These are phyloP conservation scores for Penicillium sp. DNA, from an alignment of 2,329 filamentous ascomycete genomes.

Conservation along the genomic window DNA sequence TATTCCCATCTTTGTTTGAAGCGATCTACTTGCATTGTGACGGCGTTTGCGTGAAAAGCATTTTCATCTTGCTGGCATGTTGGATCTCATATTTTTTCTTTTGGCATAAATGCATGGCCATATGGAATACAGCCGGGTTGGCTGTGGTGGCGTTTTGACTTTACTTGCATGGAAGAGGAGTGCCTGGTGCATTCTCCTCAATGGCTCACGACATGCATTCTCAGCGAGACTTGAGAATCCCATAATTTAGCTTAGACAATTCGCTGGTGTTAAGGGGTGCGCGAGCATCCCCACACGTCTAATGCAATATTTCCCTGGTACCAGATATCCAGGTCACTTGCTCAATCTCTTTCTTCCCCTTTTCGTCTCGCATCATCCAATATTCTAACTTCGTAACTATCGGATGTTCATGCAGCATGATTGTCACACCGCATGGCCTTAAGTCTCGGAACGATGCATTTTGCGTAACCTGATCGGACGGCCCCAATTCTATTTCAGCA, in stretches of 20 bases:
- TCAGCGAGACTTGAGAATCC: slow-evolving; percentile 10
- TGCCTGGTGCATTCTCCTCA: slow-evolving; percentile 26
- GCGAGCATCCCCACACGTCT: not conserved
- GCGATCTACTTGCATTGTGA: slow-evolving; percentile 28
- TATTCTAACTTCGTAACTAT: not conserved
- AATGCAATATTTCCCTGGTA: slow-evolving; percentile 3
- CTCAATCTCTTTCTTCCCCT: not conserved
- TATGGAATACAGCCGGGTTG: slow-evolving; percentile 8
- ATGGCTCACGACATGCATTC: slow-evolving; percentile 22
- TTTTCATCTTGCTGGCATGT: slow-evolving; percentile 11
- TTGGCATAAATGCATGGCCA: slow-evolving; percentile 19
- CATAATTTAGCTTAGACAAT: slow-evolving; percentile 9
- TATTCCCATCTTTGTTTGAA: slow-evolving; percentile 19
- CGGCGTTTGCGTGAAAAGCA: slow-evolving; percentile 23
- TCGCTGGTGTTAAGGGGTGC: slow-evolving; percentile 2
- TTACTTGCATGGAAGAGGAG: slow-evolving; percentile 19
- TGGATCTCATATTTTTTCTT: slow-evolving; percentile 10
- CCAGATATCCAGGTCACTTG: not conserved
- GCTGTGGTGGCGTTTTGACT: slow-evolving; percentile 24
- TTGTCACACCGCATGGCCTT: not conserved
- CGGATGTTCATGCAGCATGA: not conserved
- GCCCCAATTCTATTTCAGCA: not conserved
- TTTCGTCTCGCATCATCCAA: not conserved
- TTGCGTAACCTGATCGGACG: not conserved
- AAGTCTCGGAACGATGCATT: not conserved